phyloP scores from a whole-genome alignment of 1,284 basidiomycete species.

The Malassezia restricta region DNA sequence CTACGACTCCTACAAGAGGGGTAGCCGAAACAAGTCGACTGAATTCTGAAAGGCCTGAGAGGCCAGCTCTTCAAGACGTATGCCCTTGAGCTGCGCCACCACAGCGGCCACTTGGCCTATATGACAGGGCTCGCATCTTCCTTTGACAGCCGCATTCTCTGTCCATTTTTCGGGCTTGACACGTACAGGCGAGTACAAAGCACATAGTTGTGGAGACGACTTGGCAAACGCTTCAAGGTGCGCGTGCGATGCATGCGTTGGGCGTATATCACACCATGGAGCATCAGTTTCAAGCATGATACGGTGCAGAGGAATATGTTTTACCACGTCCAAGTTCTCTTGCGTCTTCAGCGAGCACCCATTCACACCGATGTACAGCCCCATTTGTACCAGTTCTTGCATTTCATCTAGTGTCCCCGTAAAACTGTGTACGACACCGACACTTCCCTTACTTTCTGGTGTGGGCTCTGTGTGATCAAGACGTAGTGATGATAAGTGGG shows the following conservation, averaged over 20 bases:
- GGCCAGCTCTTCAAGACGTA: slow-evolving; percentile 55
- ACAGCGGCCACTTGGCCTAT: slow-evolving; percentile 69
- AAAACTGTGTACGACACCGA: slow-evolving; percentile 68
- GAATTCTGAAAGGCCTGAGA: slow-evolving; percentile 26
- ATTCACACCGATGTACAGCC: slow-evolving; percentile 56
- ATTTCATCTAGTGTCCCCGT: slow-evolving; percentile 62
- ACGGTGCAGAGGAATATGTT: slow-evolving; percentile 55
- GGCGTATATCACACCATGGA: slow-evolving; percentile 65
- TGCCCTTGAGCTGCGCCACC: slow-evolving; percentile 54
- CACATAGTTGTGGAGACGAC: slow-evolving; percentile 47
- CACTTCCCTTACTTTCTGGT: slow-evolving; percentile 4
- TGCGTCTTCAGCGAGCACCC: slow-evolving; percentile 73
- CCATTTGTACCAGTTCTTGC: slow-evolving; percentile 54
- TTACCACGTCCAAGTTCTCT: slow-evolving; percentile 58
- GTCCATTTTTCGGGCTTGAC: slow-evolving; percentile 59
- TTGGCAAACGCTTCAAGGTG: slow-evolving; percentile 53
- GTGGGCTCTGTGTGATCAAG: slow-evolving; percentile 2
- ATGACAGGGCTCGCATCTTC: slow-evolving; percentile 65
- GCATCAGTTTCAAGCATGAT: slow-evolving; percentile 63
- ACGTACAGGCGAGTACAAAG: slow-evolving; percentile 53
- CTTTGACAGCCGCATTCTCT: slow-evolving; percentile 60
- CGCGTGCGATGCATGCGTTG: slow-evolving; percentile 60
- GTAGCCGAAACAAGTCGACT: background rate
- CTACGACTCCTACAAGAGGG: background rate
- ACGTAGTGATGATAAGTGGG: slow-evolving; percentile 16